A percentile compares a stretch with the other conserved stretches of the same genome.
These are phyloP conservation scores for Klebsormidium nitens DNA, from an alignment of 139 green algal species.

Conservation along the genomic window DNA sequence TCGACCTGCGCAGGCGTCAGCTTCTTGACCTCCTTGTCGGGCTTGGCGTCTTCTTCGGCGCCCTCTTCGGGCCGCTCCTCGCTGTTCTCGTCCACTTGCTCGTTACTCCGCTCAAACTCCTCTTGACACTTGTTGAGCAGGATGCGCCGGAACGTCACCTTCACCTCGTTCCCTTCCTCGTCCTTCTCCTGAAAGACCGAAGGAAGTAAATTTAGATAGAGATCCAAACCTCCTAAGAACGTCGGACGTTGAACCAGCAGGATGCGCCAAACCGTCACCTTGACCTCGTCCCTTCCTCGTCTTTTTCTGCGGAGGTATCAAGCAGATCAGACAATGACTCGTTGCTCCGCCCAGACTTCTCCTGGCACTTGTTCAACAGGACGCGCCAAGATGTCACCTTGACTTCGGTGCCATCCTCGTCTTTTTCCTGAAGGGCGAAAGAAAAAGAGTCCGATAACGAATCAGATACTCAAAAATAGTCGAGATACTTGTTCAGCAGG, in stretches of 20 bases:
- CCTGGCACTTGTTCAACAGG: constrained; percentile 98
- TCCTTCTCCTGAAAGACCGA: constrained; percentile 26
- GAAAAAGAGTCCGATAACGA: too few relatives aligned
- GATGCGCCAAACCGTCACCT: too few relatives aligned
- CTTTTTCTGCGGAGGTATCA: too few relatives aligned
- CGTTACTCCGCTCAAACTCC: constrained; percentile 68
- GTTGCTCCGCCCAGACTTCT: constrained; percentile 71
- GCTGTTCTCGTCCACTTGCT: neutral
- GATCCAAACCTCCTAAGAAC: too few relatives aligned
- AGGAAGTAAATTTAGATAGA: too few relatives aligned
- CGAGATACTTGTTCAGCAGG: too few relatives aligned
- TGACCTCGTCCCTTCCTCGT: too few relatives aligned
- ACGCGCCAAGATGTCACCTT: constrained; percentile 81
- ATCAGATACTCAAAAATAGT: too few relatives aligned
- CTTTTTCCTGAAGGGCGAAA: too few relatives aligned
- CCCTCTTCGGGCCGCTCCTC: neutral
- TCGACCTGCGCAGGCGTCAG: neutral
- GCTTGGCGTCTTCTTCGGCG: neutral
- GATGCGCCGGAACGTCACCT: constrained; percentile 67
- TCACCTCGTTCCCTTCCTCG: constrained; percentile 5
- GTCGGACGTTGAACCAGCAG: too few relatives aligned
- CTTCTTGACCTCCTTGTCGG: constrained; percentile 44
- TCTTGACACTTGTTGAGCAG: constrained; percentile 98
- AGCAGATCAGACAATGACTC: too few relatives aligned
- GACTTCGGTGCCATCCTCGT: constrained; percentile 6